A percentile compares a stretch with the other conserved stretches of the same genome.
Conservation (phyloP, 78 protist genomes). For the Bodo saltans region DNA sequence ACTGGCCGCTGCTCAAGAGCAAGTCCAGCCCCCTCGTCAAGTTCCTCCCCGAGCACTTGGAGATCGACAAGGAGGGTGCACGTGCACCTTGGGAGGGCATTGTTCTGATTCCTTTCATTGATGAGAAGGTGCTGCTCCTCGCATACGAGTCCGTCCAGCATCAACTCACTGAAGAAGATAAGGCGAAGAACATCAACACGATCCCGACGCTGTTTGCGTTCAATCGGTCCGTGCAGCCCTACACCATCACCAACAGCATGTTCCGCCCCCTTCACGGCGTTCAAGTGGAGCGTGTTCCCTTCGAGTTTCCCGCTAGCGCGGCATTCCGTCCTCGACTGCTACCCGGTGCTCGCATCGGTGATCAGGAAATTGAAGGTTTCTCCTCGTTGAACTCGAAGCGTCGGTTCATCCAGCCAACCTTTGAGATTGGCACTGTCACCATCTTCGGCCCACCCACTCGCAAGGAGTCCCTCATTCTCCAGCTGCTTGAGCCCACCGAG, state of each 20-base stretch:
- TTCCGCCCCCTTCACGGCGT: not conserved
- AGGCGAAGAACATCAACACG: not conserved
- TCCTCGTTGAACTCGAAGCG: not conserved
- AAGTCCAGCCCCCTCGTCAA: not conserved
- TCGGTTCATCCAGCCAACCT: not conserved
- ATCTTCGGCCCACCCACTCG: not conserved
- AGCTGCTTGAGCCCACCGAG: not conserved
- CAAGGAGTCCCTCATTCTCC: not conserved
- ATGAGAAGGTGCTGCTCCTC: conserved; percentile 8
- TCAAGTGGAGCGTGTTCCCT: not conserved
- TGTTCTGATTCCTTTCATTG: conserved; percentile 38
- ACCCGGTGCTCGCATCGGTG: not conserved
- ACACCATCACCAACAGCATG: not conserved
- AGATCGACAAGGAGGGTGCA: conserved; percentile 29
- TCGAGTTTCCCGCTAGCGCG: not conserved
- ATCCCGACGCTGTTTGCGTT: not conserved
- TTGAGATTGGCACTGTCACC: not conserved
- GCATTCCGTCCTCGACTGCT: not conserved
- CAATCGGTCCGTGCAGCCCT: not conserved
- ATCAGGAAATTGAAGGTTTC: not conserved
- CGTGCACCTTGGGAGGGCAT: conserved; percentile 34
- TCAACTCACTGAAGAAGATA: conserved; percentile 6
- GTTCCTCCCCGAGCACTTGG: conserved; percentile 24
- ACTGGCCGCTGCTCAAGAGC: not conserved
- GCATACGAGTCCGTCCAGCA: not conserved